phyloP scores from a whole-genome alignment of 306 rosid genomes.

The Trichosanthes truncata region DNA sequence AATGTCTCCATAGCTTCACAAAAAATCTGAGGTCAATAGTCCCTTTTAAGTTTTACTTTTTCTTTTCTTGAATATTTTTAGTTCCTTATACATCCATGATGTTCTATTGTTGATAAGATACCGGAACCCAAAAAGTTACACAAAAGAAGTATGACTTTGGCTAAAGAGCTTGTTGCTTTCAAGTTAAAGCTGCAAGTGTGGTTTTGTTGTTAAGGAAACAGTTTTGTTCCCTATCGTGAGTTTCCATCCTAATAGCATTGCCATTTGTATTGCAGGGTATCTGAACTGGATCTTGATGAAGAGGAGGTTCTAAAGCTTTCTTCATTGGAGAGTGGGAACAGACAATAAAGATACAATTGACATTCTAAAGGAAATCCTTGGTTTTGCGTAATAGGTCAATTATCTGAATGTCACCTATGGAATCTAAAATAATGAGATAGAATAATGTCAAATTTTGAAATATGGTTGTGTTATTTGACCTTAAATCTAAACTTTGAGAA shows the following conservation, averaged over 20 bases:
- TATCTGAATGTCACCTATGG: neutral
- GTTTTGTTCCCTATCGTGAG: neutral
- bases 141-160: conserved; percentile 71
- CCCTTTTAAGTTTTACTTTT: neutral
- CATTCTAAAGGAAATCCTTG: conserved; percentile 57
- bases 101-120: neutral
- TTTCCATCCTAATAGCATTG: neutral
- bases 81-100: neutral
- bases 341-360: conserved; percentile 58
- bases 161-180: conserved; percentile 79
- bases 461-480: no score
- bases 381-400: conserved; percentile 66
- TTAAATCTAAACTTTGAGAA: no score
- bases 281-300: conserved; percentile 64
- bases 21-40: conserved; percentile 53
- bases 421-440: no score
- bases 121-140: conserved; percentile 61
- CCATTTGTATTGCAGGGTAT: conserved; percentile 31
- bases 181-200: conserved; percentile 72
- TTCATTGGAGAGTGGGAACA: conserved; percentile 60
- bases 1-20: conserved; percentile 33
- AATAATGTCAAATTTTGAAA: no score
- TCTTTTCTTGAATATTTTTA: neutral
- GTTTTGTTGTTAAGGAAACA: neutral
- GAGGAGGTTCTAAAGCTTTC: conserved; percentile 71